These are phyloP conservation scores for Fomitiporia mediterranea DNA, from an alignment of 1,284 basidiomycete genomes.

Conservation along the genomic window DNA sequence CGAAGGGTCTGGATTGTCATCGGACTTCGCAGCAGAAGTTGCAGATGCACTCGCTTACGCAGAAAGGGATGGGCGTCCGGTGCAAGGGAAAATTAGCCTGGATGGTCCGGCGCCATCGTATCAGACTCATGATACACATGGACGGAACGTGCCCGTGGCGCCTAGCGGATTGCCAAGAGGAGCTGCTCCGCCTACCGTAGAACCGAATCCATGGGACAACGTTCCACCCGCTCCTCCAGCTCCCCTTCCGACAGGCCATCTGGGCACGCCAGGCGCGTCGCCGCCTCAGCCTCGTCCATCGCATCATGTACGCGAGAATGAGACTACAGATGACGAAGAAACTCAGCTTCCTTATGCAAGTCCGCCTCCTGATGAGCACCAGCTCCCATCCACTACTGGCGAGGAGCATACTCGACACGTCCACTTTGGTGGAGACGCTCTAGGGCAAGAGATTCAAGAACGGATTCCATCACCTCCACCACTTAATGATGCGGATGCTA, in stretches of 20 bases:
- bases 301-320: neutral
- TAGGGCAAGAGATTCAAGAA: constrained; percentile 13
- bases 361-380: neutral
- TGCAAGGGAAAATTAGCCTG: neutral
- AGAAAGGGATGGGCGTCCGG: neutral
- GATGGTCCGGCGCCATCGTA: constrained; percentile 16
- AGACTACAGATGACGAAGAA: constrained; percentile 11
- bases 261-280: neutral
- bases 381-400: neutral
- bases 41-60: constrained; percentile 19
- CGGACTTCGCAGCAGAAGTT: constrained; percentile 21
- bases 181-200: constrained; percentile 13
- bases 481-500: constrained; percentile 38
- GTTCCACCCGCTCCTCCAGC: neutral
- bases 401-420: constrained; percentile 8
- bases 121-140: constrained; percentile 1
- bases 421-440: neutral
- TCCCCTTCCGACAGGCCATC: neutral
- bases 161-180: constrained; percentile 14
- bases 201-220: constrained; percentile 17
- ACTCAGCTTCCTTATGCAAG: constrained; percentile 19
- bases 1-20: neutral
- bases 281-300: neutral
- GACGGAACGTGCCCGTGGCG: neutral
- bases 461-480: constrained; percentile 29